Evolutionary conservation across 192 early-diverging fungal species (phyloP), one percentile per base, ranked within the genome.

Genomic region (Dissophora ornata): DNA sequence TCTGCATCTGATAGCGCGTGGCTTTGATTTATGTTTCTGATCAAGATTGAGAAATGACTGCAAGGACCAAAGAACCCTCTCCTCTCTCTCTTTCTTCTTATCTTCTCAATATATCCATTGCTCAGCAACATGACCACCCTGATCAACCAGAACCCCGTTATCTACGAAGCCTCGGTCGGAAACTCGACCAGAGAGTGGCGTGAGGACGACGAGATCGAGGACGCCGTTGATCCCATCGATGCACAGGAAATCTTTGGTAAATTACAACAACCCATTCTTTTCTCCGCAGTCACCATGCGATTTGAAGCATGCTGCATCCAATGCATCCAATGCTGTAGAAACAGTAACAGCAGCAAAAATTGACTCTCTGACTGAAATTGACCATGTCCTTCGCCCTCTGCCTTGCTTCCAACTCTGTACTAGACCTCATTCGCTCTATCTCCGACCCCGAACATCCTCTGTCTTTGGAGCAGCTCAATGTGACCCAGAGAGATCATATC

Each of bases 371-470:
- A n/a, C n/a, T n/a, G n/a, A n/a, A n/a, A n/a, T n/a, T n/a, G n/a
- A n/a, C n/a, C n/a, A n/a, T n/a, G n/a, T n/a, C n/a, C n/a, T n/a
- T n/a, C n/a, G n/a, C n/a, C n/a, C n/a, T n/a, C n/a, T n/a, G n/a
- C n/a, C n/a, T n/a, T n/a, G n/a, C n/a, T n/a, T n/a, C n/a, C n/a
- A n/a, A n/a, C n/a, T n/a, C n/a, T n/a, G n/a, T n/a, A n/a, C 63
- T 68, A 84, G 94, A 97, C 60, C 86, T 97, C 26, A 97, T 98
- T 69, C 89, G 97, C 26, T 91, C 94, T 65, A 97, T 98, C 73
- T 95, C 95, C 62, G 97, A 99, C 71, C 97, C 97, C 6, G 97
- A 99, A 80, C 97, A 99, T 80, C 96, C 96, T 60, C 84, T 99
- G 41, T 96, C 97, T 11, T 84, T 99, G 33, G 97, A 99, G 80